A percentile compares a stretch with the other conserved stretches of the same genome.
Conservation (phyloP, 305 asterid species). For the Solanum hybrid region DNA sequence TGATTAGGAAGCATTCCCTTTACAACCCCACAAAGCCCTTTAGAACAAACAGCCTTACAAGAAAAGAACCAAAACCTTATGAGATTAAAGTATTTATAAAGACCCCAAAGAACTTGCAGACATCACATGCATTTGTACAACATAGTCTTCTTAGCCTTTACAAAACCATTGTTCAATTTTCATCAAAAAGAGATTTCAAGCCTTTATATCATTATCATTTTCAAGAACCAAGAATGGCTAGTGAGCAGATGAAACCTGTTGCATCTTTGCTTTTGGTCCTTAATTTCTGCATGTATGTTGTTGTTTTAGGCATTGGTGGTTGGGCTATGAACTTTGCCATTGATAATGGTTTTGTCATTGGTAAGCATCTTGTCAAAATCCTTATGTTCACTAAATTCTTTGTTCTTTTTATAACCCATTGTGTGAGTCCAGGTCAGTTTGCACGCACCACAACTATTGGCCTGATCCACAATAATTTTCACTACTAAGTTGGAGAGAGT, state of each 20-base stretch:
- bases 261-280: slow-evolving; percentile 65
- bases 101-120: slow-evolving; percentile 6
- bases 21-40: slow-evolving; percentile 38
- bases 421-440: not conserved
- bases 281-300: slow-evolving; percentile 76
- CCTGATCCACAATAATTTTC: not conserved
- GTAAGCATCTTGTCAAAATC: slow-evolving; percentile 19
- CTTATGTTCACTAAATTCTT: not conserved
- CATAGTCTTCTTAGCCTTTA: not conserved
- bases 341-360: slow-evolving; percentile 70
- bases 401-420: not conserved
- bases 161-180: not conserved
- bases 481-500: not conserved
- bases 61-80: slow-evolving; percentile 48
- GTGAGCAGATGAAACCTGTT: slow-evolving; percentile 34
- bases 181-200: not conserved
- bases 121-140: slow-evolving; percentile 1
- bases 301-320: slow-evolving; percentile 63
- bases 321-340: slow-evolving; percentile 81
- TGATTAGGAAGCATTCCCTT: slow-evolving; percentile 38
- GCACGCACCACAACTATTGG: not conserved
- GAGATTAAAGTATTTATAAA: slow-evolving; percentile 13
- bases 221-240: slow-evolving; percentile 36
- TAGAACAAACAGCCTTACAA: slow-evolving; percentile 44
- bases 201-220: not conserved